Evolutionary conservation across 352 stramenopile genomes (phyloP), one percentile per base, ranked within the genome.

Genomic region (Saprolegnia diclina): DNA sequence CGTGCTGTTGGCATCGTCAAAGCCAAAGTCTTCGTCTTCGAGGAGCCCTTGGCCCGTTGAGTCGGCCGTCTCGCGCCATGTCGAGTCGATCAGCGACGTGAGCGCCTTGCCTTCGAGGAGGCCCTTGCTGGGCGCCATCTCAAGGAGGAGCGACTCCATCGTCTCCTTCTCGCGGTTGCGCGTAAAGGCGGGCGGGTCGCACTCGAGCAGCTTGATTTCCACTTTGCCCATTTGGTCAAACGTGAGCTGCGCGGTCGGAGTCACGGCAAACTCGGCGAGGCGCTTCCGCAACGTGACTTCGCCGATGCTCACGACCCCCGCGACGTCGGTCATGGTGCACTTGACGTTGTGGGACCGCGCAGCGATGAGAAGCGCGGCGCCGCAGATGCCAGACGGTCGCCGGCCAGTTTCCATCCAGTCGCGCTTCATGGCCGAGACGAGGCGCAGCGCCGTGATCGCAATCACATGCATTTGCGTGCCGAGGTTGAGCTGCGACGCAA

Each of bases 351-450:
- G 97, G 22, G 96, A 97, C n/a, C 96, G 84, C 6, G 94, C 89
- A 0, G 96, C 96, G 65, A 99, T 98, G 19, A 99, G 79, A 11
- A 99, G 79, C 22, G 96, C 94, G 0, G 97, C 97, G 21, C 95
- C 97, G 67, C 97, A 99, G 62, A 99, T 98, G 24, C 97, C 97
- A 13, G 96, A 97, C 0, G 97, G 97, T 2, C 97, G 82, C 18
- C 97, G 88, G 18, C 97, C 97, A 3, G 93, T 97, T 52, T 98
- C 92, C 66, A 99, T 99, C 97, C 97, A 99, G 82, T 99, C 97
- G 71, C 97, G 89, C 80, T 99, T 98, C 96, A 99, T 99, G 21
- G 94, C 90, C 18, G 88, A 94, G 6, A 99, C 95, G 18, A 99
- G 76, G 22, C 96, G 92, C 19, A 99, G 78, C 29, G 96, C 94